Evolutionary conservation across 2,329 filamentous ascomycete species (phyloP).

Genomic region (Hymenotorrendiella dingleyae): DNA sequence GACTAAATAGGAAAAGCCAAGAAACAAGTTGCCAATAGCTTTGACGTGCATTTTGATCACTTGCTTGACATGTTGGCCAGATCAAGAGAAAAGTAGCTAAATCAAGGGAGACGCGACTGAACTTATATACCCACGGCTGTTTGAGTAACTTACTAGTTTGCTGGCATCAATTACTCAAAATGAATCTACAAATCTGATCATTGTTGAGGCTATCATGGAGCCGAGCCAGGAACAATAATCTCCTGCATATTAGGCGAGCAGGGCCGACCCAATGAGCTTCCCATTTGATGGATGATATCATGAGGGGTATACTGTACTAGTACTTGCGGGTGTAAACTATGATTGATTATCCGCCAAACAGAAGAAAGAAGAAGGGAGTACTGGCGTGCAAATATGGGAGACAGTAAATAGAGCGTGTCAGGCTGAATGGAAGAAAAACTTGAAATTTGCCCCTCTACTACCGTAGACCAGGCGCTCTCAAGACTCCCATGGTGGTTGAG

Average conservation of each 20-base stretch:
- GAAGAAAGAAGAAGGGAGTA: background rate
- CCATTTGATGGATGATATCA: background rate
- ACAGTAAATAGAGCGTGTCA: no score
- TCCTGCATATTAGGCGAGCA: background rate
- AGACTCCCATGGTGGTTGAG: no score
- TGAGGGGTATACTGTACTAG: background rate
- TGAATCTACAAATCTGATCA: background rate
- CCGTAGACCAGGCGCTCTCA: no score
- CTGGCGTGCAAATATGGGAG: no score
- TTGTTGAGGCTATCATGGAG: background rate
- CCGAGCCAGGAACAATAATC: no score
- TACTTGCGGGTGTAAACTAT: background rate
- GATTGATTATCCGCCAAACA: slow-evolving; percentile 1
- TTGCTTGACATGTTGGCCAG: background rate
- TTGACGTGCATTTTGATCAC: slow-evolving; percentile 12
- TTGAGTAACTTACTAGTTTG: no score
- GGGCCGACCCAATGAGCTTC: slow-evolving; percentile 1
- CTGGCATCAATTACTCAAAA: background rate
- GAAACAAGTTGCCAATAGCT: background rate
- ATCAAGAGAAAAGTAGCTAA: background rate
- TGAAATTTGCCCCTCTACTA: no score
- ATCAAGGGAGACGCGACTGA: background rate
- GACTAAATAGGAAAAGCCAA: slow-evolving; percentile 5
- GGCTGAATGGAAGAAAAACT: no score
- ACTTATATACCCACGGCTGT: background rate